Percentiles rank a stretch among this genome's conserved stretches.
Evolutionary conservation across 331 rosid genomes (phyloP).

Genomic region (Pyrus hybrid): DNA sequence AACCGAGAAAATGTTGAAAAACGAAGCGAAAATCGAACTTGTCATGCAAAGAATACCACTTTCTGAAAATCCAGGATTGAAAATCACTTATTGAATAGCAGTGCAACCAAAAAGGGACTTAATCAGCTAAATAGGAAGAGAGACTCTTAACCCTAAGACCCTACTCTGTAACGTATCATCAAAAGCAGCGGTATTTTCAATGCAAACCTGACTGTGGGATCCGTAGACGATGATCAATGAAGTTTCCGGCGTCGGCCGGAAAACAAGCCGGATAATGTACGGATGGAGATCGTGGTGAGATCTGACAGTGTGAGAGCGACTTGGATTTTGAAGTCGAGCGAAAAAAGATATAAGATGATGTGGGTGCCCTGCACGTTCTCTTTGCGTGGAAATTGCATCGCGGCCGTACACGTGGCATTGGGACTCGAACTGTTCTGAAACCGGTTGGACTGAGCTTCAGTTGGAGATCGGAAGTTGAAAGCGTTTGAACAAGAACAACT

Average conservation of each 20-base stretch:
- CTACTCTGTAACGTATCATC: constrained; percentile 4
- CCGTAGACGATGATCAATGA: background rate
- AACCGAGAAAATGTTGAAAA: background rate
- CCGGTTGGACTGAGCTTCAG: background rate
- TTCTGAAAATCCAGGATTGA: background rate
- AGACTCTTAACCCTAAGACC: constrained; percentile 1
- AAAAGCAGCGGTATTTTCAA: background rate
- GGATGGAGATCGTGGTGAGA: constrained; percentile 19
- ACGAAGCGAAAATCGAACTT: background rate
- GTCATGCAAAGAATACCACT: background rate
- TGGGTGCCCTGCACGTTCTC: constrained; percentile 37
- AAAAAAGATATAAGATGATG: constrained; percentile 14
- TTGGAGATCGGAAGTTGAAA: too few relatives aligned
- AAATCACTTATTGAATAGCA: background rate
- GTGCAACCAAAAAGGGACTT: constrained; percentile 16
- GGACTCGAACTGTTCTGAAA: constrained; percentile 5
- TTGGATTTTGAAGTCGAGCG: background rate
- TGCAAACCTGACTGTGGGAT: constrained; percentile 9
- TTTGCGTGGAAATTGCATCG: background rate
- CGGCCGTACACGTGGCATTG: constrained; percentile 36
- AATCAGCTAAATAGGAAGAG: background rate
- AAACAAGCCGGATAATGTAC: constrained; percentile 19
- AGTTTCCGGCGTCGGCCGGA: constrained; percentile 2
- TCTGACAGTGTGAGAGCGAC: constrained; percentile 14
- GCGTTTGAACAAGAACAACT: too few relatives aligned